A percentile compares a stretch with the other conserved stretches of the same genome.
Conservation (phyloP, 179 eudicot genomes). For the Spinacia oleracea region DNA sequence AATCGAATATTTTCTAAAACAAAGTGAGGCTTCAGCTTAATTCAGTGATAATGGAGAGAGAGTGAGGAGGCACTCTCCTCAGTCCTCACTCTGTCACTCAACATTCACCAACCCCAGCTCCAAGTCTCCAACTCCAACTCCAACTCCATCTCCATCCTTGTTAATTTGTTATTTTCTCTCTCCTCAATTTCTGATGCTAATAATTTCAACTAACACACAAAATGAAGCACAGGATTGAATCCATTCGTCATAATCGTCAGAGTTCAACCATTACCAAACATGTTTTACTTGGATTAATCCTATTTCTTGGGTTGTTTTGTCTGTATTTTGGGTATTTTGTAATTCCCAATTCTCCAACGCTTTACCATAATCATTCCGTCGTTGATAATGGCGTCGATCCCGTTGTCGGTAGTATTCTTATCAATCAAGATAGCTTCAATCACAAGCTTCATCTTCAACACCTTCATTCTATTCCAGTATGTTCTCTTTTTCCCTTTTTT, state of each 20-base stretch:
- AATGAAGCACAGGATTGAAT: constrained; percentile 50
- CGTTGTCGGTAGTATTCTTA: constrained; percentile 31
- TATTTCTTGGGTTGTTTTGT: constrained; percentile 49
- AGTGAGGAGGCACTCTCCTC: too few relatives aligned
- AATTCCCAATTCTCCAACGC: constrained; percentile 35
- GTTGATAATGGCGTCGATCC: constrained; percentile 42
- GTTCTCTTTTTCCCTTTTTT: constrained; percentile 1
- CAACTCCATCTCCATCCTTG: neutral
- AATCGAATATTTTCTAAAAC: too few relatives aligned
- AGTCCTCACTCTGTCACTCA: too few relatives aligned
- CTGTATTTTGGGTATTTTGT: constrained; percentile 44
- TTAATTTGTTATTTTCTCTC: neutral
- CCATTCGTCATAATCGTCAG: constrained; percentile 10
- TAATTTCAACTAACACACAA: neutral
- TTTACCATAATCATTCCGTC: neutral
- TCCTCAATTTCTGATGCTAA: neutral
- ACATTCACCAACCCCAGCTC: too few relatives aligned
- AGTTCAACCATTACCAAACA: constrained; percentile 37
- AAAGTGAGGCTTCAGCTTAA: too few relatives aligned
- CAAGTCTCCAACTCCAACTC: neutral
- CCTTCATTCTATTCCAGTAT: constrained; percentile 50
- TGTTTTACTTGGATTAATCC: constrained; percentile 39
- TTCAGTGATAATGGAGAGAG: too few relatives aligned
- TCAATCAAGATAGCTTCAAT: constrained; percentile 27
- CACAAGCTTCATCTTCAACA: constrained; percentile 30